These are phyloP conservation scores for Aspergillus fumigatiaffinis DNA, from an alignment of 2,329 filamentous ascomycete genomes.

Conservation along the genomic window DNA sequence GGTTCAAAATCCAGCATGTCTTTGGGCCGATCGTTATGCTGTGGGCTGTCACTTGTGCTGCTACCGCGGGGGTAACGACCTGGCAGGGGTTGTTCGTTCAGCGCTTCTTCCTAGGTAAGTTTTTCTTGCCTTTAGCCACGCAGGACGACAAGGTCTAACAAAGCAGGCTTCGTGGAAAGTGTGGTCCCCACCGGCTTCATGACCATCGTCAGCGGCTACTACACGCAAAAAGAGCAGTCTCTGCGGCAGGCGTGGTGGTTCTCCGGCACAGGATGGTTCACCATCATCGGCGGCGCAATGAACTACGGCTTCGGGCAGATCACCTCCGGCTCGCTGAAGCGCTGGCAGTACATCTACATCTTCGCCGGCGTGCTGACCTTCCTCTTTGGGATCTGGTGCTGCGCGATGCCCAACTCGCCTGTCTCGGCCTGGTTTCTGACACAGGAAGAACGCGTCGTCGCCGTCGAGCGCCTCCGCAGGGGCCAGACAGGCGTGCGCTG, in stretches of 20 bases:
- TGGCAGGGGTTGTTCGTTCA: slow-evolving; percentile 63
- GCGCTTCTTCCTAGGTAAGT: slow-evolving; percentile 56
- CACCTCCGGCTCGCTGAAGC: slow-evolving; percentile 47
- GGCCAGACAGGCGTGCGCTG: slow-evolving; percentile 63
- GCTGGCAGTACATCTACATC: slow-evolving; percentile 70
- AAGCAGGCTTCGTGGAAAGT: slow-evolving; percentile 54
- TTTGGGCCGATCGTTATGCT: slow-evolving; percentile 54
- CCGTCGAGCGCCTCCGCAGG: slow-evolving; percentile 59
- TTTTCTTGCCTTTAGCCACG: too few species aligned
- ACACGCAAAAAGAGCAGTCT: slow-evolving; percentile 63
- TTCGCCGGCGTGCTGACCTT: slow-evolving; percentile 62
- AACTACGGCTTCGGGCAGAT: slow-evolving; percentile 69
- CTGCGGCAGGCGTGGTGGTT: slow-evolving; percentile 67
- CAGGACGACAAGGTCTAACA: slow-evolving; percentile 7
- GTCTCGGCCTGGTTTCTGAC: slow-evolving; percentile 67
- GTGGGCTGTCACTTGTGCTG: slow-evolving; percentile 65
- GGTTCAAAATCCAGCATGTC: slow-evolving; percentile 61
- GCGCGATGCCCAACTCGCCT: slow-evolving; percentile 62
- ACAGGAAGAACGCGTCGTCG: slow-evolving; percentile 58
- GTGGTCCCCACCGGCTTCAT: slow-evolving; percentile 65
- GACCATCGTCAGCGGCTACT: slow-evolving; percentile 59
- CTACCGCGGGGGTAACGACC: slow-evolving; percentile 62
- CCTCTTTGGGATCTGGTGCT: slow-evolving; percentile 62
- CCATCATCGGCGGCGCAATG: slow-evolving; percentile 59
- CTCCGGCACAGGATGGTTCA: slow-evolving; percentile 54